Percentiles rank a stretch among this genome's conserved stretches.
Conservation (phyloP, 2,329 filamentous ascomycete genomes). For the Aspergillus aculeatinus region DNA sequence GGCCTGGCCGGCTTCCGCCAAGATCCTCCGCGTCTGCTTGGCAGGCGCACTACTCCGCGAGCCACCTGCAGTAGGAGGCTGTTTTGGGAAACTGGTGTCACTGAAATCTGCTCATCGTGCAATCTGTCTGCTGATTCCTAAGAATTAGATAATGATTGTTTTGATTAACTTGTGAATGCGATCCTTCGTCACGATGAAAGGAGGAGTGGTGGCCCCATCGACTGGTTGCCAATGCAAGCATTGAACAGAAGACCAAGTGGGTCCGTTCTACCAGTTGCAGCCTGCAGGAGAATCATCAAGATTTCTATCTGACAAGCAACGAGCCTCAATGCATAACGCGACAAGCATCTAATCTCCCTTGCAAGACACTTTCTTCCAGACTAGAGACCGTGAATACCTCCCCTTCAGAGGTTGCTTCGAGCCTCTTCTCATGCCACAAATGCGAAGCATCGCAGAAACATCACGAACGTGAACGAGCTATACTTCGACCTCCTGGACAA, state of each 20-base stretch:
- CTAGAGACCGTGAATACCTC: no score
- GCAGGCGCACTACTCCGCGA: not conserved
- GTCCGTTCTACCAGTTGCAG: not conserved
- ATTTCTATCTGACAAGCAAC: not conserved
- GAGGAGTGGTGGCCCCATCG: not conserved
- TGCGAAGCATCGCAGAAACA: no score
- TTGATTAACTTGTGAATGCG: not conserved
- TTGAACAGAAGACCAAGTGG: not conserved
- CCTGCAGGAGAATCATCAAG: not conserved
- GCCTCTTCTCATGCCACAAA: no score
- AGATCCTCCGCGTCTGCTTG: not conserved
- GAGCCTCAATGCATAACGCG: not conserved
- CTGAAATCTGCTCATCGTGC: not conserved
- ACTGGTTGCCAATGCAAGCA: not conserved
- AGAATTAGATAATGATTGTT: not conserved
- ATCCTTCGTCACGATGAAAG: not conserved
- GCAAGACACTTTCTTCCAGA: no score
- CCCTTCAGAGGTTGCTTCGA: no score
- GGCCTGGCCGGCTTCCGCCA: not conserved
- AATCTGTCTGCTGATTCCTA: not conserved
- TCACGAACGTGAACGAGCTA: not conserved
- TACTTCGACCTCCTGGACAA: not conserved
- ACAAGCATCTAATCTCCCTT: no score
- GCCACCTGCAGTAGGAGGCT: not conserved
- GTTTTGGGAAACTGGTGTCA: not conserved